A percentile compares a stretch with the other conserved stretches of the same genome.
These are phyloP conservation scores for Blastomyces emzantsi DNA, from an alignment of 2,329 filamentous ascomycete species.

Conservation along the genomic window DNA sequence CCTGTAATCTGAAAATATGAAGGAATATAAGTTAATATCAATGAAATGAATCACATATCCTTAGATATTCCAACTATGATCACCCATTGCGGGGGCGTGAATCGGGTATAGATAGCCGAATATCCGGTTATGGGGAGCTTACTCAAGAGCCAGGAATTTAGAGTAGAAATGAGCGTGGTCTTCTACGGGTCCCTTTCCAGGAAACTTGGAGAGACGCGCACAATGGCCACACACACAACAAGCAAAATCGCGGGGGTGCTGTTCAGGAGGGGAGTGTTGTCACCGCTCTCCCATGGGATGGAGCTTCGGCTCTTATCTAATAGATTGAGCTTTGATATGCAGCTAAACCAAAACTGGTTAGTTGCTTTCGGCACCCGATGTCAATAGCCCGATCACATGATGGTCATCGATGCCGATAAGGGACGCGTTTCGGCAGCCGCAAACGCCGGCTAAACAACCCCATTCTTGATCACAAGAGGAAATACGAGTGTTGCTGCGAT, in stretches of 20 bases:
- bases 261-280: not conserved
- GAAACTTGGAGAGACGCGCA: not conserved
- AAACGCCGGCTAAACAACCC: not conserved
- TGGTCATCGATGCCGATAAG: not conserved
- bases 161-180: not conserved
- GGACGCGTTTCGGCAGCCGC: no score
- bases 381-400: not conserved
- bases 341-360: not conserved
- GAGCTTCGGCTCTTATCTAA: conserved; percentile 5
- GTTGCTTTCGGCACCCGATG: not conserved
- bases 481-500: not conserved
- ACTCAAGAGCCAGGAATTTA: not conserved
- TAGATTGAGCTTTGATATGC: not conserved
- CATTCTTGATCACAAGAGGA: not conserved
- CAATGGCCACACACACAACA: not conserved
- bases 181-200: not conserved
- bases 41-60: not conserved
- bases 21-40: not conserved
- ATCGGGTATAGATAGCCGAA: not conserved
- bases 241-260: not conserved
- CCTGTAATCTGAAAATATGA: not conserved
- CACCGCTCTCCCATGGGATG: no score
- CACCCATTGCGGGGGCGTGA: not conserved
- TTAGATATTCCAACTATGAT: no score
- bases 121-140: not conserved